These are phyloP conservation scores for Brassica balearica DNA, from an alignment of 441 rosid species.

Conservation along the genomic window DNA sequence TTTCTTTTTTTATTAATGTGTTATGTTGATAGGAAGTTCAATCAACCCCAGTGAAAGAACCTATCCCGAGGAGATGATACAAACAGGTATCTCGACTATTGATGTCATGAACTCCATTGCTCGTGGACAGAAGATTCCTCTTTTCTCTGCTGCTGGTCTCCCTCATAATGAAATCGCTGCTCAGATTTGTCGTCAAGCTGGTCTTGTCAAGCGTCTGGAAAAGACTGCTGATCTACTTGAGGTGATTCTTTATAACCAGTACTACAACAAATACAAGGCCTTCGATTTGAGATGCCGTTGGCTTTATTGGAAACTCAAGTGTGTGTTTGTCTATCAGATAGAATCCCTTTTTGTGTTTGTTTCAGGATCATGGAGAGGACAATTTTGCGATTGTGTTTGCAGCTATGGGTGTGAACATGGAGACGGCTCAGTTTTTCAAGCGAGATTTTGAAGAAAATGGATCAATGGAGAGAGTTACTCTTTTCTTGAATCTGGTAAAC, in stretches of 20 bases:
- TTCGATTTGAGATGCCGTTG: neutral
- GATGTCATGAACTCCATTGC: constrained; percentile 99
- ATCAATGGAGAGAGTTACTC: constrained; percentile 95
- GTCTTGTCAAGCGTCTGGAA: constrained; percentile 90
- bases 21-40: constrained; percentile 67
- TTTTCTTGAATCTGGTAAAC: constrained; percentile 80
- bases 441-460: constrained; percentile 97
- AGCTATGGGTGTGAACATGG: constrained; percentile 98
- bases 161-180: constrained; percentile 99
- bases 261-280: neutral
- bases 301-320: neutral
- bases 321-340: too few species aligned
- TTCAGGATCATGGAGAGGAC: constrained; percentile 79
- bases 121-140: constrained; percentile 95
- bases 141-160: constrained; percentile 98
- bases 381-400: constrained; percentile 94
- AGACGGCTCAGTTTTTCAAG: constrained; percentile 91
- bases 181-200: constrained; percentile 98
- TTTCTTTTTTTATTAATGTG: neutral
- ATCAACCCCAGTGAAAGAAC: constrained; percentile 99
- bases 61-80: constrained; percentile 98
- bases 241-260: constrained; percentile 1
- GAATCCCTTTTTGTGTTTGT: too few species aligned
- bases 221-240: constrained; percentile 51
- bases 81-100: constrained; percentile 94